Percentiles rank a stretch among this genome's conserved stretches.
phyloP scores from a whole-genome alignment of 2,329 filamentous ascomycete species.

The Cercospora sp. region DNA sequence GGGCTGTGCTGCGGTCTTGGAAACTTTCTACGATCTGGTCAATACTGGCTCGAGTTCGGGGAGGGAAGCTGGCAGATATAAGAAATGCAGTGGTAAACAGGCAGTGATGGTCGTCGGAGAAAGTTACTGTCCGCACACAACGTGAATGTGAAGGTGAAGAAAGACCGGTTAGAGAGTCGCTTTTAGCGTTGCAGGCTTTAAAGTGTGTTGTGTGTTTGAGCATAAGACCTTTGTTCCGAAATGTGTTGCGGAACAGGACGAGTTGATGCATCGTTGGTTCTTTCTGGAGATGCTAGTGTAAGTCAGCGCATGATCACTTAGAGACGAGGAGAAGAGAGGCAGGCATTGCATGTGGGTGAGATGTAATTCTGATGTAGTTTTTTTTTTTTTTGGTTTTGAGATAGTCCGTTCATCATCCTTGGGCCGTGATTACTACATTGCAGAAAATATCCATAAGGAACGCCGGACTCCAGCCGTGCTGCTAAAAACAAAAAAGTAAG shows the following conservation, averaged over 20 bases:
- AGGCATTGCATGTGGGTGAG: not conserved
- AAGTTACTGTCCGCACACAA: not conserved
- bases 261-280: not conserved
- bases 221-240: not conserved
- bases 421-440: too few relatives aligned
- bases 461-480: not conserved
- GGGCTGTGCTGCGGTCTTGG: not conserved
- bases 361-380: not conserved
- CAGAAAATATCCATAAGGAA: not conserved
- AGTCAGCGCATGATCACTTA: not conserved
- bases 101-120: not conserved
- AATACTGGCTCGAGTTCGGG: not conserved
- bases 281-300: not conserved
- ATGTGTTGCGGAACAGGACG: not conserved
- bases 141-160: not conserved
- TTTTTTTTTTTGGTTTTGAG: not conserved
- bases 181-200: not conserved
- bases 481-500: not conserved
- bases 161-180: not conserved
- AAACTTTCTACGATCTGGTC: not conserved
- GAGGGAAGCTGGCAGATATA: not conserved
- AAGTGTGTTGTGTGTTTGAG: not conserved
- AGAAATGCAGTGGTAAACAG: not conserved
- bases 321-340: not conserved
- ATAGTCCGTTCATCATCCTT: not conserved